These are phyloP conservation scores for Mallotus repandus DNA, from an alignment of 441 rosid species.

Conservation along the genomic window DNA sequence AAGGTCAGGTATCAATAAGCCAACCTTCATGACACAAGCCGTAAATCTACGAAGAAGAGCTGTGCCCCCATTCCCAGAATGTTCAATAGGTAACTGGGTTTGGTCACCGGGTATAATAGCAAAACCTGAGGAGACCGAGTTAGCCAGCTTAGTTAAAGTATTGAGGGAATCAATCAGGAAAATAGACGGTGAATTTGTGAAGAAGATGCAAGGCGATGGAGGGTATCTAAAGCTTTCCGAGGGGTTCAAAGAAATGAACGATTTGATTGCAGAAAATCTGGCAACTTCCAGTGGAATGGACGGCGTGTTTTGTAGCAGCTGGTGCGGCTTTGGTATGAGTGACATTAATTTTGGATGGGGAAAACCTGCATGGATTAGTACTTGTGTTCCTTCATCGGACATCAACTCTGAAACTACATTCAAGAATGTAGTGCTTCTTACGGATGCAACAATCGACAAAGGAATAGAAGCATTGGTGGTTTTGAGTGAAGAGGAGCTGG, in stretches of 20 bases:
- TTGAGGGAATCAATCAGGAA: background rate
- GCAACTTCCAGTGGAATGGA: background rate
- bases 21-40: conserved; percentile 12
- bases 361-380: conserved; percentile 19
- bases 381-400: background rate
- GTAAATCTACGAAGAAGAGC: conserved; percentile 25
- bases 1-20: background rate
- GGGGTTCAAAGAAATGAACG: background rate
- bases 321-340: conserved; percentile 21
- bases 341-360: conserved; percentile 37
- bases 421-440: background rate
- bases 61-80: conserved; percentile 3
- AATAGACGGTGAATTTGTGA: background rate
- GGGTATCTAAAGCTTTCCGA: background rate
- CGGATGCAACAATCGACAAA: conserved; percentile 22
- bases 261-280: background rate
- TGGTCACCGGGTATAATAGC: background rate
- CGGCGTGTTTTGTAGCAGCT: conserved; percentile 16
- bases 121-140: background rate
- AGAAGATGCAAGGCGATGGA: background rate
- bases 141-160: background rate
- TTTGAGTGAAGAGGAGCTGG: conserved; percentile 20
- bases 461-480: conserved; percentile 33
- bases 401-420: no score
- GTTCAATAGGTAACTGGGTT: background rate